These are phyloP conservation scores for Coprinellus micaceus DNA, from an alignment of 768 basidiomycete species.

Conservation along the genomic window DNA sequence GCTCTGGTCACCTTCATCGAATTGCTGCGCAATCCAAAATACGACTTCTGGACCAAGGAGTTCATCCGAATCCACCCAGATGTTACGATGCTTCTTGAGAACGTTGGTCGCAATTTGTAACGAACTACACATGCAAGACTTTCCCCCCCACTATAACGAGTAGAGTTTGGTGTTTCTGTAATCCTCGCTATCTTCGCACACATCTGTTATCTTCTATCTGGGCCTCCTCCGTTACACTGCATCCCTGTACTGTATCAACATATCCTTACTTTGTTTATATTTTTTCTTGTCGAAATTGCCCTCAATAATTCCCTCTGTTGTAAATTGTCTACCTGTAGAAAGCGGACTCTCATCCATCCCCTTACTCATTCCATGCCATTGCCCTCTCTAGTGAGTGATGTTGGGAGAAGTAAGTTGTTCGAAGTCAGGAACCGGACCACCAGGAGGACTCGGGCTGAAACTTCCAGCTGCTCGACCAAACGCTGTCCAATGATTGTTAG, in stretches of 20 bases:
- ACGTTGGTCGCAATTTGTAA: conserved; percentile 47
- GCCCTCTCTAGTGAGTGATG: no score
- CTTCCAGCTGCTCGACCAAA: conserved; percentile 28
- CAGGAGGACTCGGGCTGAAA: conserved; percentile 20
- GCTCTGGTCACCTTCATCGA: conserved; percentile 92
- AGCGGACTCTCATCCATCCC: neutral
- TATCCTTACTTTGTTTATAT: conserved; percentile 41
- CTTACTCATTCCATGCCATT: neutral
- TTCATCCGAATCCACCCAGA: conserved; percentile 84
- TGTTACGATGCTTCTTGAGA: conserved; percentile 80
- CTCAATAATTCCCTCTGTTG: conserved; percentile 21
- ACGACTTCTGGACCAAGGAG: conserved; percentile 87
- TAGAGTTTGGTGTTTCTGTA: conserved; percentile 64
- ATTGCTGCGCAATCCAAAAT: conserved; percentile 83
- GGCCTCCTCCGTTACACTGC: conserved; percentile 51
- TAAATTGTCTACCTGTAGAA: conserved; percentile 25
- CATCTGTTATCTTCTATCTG: conserved; percentile 66
- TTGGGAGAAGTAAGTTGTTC: no score
- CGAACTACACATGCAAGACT: conserved; percentile 13
- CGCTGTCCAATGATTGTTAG: conserved; percentile 9
- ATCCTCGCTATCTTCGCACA: conserved; percentile 78
- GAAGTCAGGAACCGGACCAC: no score
- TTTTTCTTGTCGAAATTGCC: conserved; percentile 13
- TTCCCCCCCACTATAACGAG: conserved; percentile 48
- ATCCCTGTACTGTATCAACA: conserved; percentile 86